Evolutionary conservation across 805 yeast genomes (phyloP).

Genomic region (Huiozyma sinensis): DNA sequence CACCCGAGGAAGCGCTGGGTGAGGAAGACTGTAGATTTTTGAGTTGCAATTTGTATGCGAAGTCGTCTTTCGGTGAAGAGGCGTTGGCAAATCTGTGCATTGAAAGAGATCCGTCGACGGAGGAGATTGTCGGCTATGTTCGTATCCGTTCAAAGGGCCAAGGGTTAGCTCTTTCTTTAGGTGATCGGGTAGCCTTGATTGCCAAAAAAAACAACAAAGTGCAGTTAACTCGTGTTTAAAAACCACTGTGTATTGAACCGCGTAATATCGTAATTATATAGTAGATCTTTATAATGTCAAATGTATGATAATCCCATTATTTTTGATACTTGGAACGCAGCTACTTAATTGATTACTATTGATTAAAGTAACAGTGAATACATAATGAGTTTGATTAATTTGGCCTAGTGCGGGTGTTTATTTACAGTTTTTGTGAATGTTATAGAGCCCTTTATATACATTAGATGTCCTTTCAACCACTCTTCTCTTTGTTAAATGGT

Average conservation of each 20-base stretch:
- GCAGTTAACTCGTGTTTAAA: constrained; percentile 24
- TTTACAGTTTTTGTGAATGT: background rate
- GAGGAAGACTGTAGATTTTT: constrained; percentile 70
- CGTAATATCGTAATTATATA: background rate
- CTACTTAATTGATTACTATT: background rate
- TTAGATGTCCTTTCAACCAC: background rate
- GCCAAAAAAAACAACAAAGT: constrained; percentile 46
- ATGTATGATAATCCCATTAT: background rate
- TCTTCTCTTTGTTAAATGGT: constrained; percentile 40
- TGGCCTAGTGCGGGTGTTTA: background rate
- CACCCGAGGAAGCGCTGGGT: constrained; percentile 84
- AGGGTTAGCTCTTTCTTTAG: constrained; percentile 89
- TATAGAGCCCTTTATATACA: background rate
- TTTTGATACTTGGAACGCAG: too few relatives aligned
- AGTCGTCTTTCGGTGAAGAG: constrained; percentile 92
- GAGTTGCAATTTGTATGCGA: constrained; percentile 87
- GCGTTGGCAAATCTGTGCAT: constrained; percentile 93
- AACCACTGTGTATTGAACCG: background rate
- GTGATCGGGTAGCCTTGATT: constrained; percentile 84
- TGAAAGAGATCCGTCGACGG: constrained; percentile 58
- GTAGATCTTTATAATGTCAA: background rate
- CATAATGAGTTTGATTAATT: background rate
- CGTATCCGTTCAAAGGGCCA: constrained; percentile 96
- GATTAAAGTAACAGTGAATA: background rate
- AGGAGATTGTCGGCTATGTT: constrained; percentile 83